Evolutionary conservation across 2,329 filamentous ascomycete genomes (phyloP), one percentile per base, ranked within the genome.

Genomic region (Alternaria burnsii): DNA sequence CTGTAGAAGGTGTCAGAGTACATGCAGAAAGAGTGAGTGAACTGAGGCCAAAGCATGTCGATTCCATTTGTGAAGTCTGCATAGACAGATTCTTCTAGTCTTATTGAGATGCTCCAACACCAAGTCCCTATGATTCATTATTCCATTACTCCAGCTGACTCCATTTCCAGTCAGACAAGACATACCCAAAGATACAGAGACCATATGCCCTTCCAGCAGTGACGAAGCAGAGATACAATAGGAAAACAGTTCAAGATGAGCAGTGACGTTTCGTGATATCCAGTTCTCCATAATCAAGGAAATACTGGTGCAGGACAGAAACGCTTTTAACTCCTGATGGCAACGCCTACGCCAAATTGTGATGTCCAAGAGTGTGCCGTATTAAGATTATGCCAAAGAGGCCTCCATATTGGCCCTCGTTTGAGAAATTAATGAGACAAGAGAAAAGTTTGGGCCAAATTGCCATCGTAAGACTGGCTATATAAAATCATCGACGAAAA

Each of bases 301-400:
- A 53, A 53, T 53, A 42, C 32, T 36, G 22, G 32, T 47, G 41
- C 24, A 38, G n/a, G 24, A 55, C 32, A 42, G 36, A 41, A 48
- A 36, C 52, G 53, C 53, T 60, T 60, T 60, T 52, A 57, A 60
- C 58, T 52, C 58, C 52, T 24, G 30, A 24, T 51, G 32, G 54
- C 32, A 59, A 59, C 51, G 46, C 53, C 32, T n/a, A 24, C 52
- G 51, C 57, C 51, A 36, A 52, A 18, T 47, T 53, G 47, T 57
- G 42, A 60, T 50, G 46, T 32, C 34, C 34, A 50, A 57, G 30
- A 42, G 28, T 46, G 53, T 41, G 16, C 40, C 32, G 41, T 56
- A 57, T 60, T 60, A 52, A 56, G 53, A 60, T 57, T 52, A 60
- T 51, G 52, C 53, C 56, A 20, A 58, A 41, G 38, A 34, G 42